Conservation (phyloP, 768 basidiomycete genomes). For the Boletus coccyginus region DNA sequence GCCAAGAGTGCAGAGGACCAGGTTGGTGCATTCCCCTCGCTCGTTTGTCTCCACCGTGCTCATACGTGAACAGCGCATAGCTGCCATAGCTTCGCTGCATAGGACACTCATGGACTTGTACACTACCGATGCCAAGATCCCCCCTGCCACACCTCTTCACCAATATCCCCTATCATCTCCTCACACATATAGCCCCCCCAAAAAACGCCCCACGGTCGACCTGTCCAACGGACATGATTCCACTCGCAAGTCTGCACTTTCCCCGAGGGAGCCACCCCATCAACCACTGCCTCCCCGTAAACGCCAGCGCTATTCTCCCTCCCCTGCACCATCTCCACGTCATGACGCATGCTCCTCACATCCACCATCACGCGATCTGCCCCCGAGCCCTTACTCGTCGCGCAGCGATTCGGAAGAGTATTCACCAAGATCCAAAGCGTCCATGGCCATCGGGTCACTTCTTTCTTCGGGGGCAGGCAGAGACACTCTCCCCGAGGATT, state of each 20-base stretch:
- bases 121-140: conserved; percentile 28
- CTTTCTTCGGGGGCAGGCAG: conserved; percentile 46
- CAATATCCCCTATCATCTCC: conserved; percentile 40
- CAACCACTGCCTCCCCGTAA: conserved; percentile 50
- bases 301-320: conserved; percentile 61
- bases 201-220: conserved; percentile 17
- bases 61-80: conserved; percentile 52
- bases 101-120: conserved; percentile 67
- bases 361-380: conserved; percentile 47
- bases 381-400: conserved; percentile 73
- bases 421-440: conserved; percentile 67
- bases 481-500: conserved; percentile 28
- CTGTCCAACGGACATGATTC: conserved; percentile 16
- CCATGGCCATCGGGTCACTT: conserved; percentile 80
- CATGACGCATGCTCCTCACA: conserved; percentile 29
- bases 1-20: conserved; percentile 94
- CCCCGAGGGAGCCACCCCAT: conserved; percentile 29
- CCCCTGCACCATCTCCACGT: conserved; percentile 47
- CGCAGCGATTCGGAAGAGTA: conserved; percentile 66
- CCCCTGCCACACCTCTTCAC: conserved; percentile 23
- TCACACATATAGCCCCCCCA: conserved; percentile 18
- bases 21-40: conserved; percentile 42
- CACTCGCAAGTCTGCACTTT: conserved; percentile 4
- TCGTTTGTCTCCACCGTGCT: conserved; percentile 2
- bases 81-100: conserved; percentile 68